Evolutionary conservation across 1,139 yeast species (phyloP).

Genomic region (Diutina ranongensis): DNA sequence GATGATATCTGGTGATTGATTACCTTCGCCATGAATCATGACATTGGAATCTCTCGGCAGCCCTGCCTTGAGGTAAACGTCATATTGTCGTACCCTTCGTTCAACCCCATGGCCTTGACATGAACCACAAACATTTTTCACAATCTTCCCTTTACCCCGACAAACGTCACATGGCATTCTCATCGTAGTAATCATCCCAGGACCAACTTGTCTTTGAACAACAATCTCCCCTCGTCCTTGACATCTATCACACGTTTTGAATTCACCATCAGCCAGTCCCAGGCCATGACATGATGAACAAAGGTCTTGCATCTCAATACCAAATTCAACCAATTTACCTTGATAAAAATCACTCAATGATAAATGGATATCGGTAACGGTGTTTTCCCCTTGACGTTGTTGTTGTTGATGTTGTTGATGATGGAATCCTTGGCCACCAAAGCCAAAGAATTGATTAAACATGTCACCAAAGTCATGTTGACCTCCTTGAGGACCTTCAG

Average conservation of each 20-base stretch:
- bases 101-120: constrained; percentile 67
- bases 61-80: constrained; percentile 61
- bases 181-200: constrained; percentile 73
- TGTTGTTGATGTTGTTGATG: constrained; percentile 21
- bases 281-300: constrained; percentile 75
- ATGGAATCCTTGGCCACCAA: constrained; percentile 34
- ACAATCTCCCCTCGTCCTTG: constrained; percentile 61
- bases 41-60: constrained; percentile 47
- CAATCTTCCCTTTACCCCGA: constrained; percentile 62
- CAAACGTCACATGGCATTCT: constrained; percentile 74
- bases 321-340: constrained; percentile 54
- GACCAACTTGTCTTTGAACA: constrained; percentile 71
- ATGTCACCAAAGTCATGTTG: constrained; percentile 42
- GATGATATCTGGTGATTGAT: constrained; percentile 66
- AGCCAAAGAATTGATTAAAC: constrained; percentile 64
- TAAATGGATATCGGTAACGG: constrained; percentile 45
- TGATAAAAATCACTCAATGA: constrained; percentile 55
- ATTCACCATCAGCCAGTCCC: constrained; percentile 72
- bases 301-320: constrained; percentile 57
- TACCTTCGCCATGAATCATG: constrained; percentile 67
- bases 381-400: constrained; percentile 48
- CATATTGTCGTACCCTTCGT: constrained; percentile 44
- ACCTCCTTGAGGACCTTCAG: constrained; percentile 47
- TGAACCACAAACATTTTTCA: constrained; percentile 48
- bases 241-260: constrained; percentile 55